Conservation (phyloP, 2,329 filamentous ascomycete species). For the Colletotrichum sp. region DNA sequence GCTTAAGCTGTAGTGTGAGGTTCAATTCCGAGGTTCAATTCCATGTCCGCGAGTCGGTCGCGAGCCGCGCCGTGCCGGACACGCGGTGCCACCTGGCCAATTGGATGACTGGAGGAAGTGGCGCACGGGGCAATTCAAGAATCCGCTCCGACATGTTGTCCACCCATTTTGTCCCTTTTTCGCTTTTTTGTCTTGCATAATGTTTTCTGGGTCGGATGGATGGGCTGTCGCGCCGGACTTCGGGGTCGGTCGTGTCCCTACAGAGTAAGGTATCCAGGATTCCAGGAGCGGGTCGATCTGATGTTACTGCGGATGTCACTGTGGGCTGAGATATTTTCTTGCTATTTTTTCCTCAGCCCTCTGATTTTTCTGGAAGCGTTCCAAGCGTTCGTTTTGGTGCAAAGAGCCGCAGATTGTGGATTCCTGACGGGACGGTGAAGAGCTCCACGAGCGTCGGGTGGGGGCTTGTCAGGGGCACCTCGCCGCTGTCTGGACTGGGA, state of each 20-base stretch:
- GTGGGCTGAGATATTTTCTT: background rate
- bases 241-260: background rate
- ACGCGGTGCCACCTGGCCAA: slow-evolving; percentile 1
- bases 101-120: background rate
- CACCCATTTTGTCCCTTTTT: background rate
- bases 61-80: background rate
- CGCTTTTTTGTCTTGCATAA: background rate
- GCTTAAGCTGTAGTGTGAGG: background rate
- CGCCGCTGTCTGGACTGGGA: background rate
- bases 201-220: background rate
- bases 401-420: background rate
- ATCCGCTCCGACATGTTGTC: background rate
- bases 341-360: background rate
- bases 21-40: background rate
- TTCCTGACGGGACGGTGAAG: background rate
- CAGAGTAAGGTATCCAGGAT: background rate
- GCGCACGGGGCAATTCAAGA: background rate
- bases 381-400: background rate
- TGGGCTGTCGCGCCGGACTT: slow-evolving; percentile 1
- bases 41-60: background rate
- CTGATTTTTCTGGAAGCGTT: slow-evolving; percentile 4
- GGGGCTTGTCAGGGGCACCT: background rate
- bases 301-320: background rate
- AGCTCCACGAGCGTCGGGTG: background rate
- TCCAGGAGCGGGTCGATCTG: background rate